A percentile compares a stretch with the other conserved stretches of the same genome.
These are phyloP conservation scores for Suhomyces anneliseae DNA, from an alignment of 1,139 yeast species.

Conservation along the genomic window DNA sequence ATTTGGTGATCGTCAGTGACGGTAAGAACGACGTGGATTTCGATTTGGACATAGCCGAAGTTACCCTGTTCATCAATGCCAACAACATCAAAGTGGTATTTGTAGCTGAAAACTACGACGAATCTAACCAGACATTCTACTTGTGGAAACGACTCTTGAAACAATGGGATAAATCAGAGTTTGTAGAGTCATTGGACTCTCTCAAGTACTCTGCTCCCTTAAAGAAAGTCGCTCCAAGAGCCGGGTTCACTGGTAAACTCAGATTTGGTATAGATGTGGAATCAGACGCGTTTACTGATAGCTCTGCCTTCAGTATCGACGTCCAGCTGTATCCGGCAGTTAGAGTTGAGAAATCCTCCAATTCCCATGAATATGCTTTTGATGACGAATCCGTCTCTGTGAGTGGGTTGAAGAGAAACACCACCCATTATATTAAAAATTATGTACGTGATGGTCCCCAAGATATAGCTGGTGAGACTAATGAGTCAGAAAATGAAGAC, in stretches of 20 bases:
- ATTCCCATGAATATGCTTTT: constrained; percentile 34
- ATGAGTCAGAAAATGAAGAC: constrained; percentile 22
- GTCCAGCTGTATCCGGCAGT: constrained; percentile 71
- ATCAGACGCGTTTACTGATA: neutral
- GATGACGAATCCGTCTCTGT: constrained; percentile 11
- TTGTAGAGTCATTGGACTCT: constrained; percentile 19
- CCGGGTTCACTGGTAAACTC: constrained; percentile 37
- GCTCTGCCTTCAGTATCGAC: constrained; percentile 29
- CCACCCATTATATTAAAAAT: constrained; percentile 24
- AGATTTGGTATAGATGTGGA: constrained; percentile 36
- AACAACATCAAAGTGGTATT: constrained; percentile 25
- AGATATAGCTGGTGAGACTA: constrained; percentile 17
- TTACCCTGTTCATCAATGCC: constrained; percentile 19
- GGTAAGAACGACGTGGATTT: constrained; percentile 15
- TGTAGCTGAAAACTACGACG: neutral
- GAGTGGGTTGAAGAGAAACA: constrained; percentile 20
- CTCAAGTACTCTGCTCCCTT: constrained; percentile 24
- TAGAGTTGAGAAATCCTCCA: constrained; percentile 40
- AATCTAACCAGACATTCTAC: neutral
- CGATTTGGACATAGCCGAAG: constrained; percentile 16
- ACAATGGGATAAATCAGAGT: constrained; percentile 13
- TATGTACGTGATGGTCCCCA: constrained; percentile 13
- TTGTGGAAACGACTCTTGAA: constrained; percentile 18
- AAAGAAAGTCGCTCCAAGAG: constrained; percentile 39
- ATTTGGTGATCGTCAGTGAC: constrained; percentile 49